phyloP scores from a whole-genome alignment of 2,329 filamentous ascomycete species.

The Colletotrichum cordylinicola region DNA sequence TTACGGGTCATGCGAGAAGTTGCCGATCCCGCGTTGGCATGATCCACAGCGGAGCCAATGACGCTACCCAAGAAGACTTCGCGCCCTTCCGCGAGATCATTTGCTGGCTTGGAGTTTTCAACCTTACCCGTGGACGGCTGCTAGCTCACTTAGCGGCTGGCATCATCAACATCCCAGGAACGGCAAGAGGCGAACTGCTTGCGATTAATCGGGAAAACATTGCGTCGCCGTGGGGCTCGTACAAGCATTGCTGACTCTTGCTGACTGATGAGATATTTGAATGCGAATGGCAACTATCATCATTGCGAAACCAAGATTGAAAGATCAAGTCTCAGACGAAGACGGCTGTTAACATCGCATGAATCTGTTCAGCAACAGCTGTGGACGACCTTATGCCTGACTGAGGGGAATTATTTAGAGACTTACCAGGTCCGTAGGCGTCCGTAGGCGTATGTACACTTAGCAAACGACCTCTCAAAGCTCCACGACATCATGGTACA shows the following conservation, averaged over 20 bases:
- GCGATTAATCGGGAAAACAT: not conserved
- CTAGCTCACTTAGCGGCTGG: not conserved
- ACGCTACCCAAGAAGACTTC: not conserved
- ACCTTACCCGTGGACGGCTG: not conserved
- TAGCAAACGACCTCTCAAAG: not conserved
- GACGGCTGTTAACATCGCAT: not conserved
- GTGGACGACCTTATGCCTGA: not conserved
- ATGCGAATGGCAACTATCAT: not conserved
- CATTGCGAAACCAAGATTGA: not conserved
- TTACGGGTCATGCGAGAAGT: not conserved
- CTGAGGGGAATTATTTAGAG: not conserved
- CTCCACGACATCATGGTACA: not conserved
- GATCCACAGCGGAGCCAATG: not conserved
- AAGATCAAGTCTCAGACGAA: not conserved
- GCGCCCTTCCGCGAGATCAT: not conserved
- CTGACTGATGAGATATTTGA: not conserved
- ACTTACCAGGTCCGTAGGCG: not conserved
- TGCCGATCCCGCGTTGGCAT: not conserved
- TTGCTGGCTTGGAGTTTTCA: not conserved
- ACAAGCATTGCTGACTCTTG: not conserved
- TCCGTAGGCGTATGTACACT: not conserved
- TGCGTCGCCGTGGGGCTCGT: not conserved
- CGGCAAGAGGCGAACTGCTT: not conserved
- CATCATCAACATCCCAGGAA: not conserved
- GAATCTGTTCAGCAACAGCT: not conserved